These are phyloP conservation scores for Entomortierella lignicola DNA, from an alignment of 192 early-diverging fungal genomes.

Conservation along the genomic window DNA sequence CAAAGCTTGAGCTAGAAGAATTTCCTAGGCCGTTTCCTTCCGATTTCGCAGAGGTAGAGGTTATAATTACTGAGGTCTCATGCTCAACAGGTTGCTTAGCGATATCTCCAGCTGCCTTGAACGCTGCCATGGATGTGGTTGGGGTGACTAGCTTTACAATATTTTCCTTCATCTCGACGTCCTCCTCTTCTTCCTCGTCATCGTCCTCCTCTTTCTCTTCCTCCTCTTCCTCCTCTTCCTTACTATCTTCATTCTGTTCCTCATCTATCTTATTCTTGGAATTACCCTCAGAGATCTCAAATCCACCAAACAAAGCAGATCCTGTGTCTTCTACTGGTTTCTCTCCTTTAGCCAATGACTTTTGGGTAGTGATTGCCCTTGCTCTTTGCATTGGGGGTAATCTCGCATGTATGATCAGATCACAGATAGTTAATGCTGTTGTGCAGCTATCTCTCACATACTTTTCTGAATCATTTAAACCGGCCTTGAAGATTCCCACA, in stretches of 20 bases:
- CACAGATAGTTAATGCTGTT: conserved; percentile 62
- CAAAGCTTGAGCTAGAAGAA: background rate
- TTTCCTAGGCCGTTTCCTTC: background rate
- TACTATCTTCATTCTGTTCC: background rate
- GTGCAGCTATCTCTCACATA: conserved; percentile 36
- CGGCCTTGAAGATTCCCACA: conserved; percentile 45
- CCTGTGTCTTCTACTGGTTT: conserved; percentile 35
- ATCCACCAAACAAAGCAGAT: conserved; percentile 28
- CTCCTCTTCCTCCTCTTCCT: conserved; percentile 18
- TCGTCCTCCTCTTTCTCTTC: conserved; percentile 12
- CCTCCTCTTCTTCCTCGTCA: conserved; percentile 26
- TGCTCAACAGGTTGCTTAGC: background rate
- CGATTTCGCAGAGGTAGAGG: background rate
- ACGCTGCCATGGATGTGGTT: conserved; percentile 25
- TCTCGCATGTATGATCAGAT: conserved; percentile 63
- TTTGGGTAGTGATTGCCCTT: conserved; percentile 4
- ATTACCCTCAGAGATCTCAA: conserved; percentile 1
- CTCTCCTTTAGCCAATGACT: conserved; percentile 25
- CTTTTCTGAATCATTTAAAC: conserved; percentile 54
- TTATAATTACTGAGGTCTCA: background rate
- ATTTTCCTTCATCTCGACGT: conserved; percentile 25
- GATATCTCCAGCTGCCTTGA: conserved; percentile 34
- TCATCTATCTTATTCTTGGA: background rate
- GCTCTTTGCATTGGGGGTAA: conserved; percentile 63
- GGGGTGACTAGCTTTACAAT: background rate